Evolutionary conservation across 129 eudicot genomes (phyloP).

Genomic region (Escallonia rubra): DNA sequence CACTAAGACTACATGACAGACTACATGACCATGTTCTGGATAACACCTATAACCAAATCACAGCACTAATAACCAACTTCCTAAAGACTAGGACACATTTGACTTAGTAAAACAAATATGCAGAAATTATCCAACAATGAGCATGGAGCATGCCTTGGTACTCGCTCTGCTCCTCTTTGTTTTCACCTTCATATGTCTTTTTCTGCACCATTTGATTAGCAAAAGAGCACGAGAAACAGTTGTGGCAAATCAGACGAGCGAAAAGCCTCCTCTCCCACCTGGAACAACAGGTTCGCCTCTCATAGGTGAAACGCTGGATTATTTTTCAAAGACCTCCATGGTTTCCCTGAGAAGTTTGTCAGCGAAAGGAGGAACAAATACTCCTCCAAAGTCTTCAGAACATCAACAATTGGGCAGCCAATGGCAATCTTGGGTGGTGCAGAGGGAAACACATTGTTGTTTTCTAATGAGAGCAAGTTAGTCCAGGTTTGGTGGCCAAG

Average conservation of each 20-base stretch:
- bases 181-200: background rate
- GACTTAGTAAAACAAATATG: too few relatives aligned
- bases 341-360: conserved; percentile 8
- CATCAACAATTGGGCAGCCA: conserved; percentile 6
- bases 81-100: too few relatives aligned
- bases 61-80: too few relatives aligned
- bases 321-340: background rate
- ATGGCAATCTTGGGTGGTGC: conserved; percentile 14
- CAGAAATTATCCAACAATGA: too few relatives aligned
- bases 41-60: too few relatives aligned
- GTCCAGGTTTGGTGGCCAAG: conserved; percentile 18
- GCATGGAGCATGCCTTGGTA: background rate
- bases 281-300: conserved; percentile 18
- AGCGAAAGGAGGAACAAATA: conserved; percentile 1
- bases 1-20: too few relatives aligned
- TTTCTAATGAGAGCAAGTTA: conserved; percentile 9
- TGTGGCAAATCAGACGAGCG: background rate
- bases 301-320: conserved; percentile 17
- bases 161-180: background rate
- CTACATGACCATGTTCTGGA: too few relatives aligned
- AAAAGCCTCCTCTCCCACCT: conserved; percentile 14
- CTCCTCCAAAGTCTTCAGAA: conserved; percentile 13
- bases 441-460: conserved; percentile 15
- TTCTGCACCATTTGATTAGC: background rate
- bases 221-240: background rate